Evolutionary conservation across 768 basidiomycete genomes (phyloP), one percentile per base, ranked within the genome.

Genomic region (Trametes maxima): DNA sequence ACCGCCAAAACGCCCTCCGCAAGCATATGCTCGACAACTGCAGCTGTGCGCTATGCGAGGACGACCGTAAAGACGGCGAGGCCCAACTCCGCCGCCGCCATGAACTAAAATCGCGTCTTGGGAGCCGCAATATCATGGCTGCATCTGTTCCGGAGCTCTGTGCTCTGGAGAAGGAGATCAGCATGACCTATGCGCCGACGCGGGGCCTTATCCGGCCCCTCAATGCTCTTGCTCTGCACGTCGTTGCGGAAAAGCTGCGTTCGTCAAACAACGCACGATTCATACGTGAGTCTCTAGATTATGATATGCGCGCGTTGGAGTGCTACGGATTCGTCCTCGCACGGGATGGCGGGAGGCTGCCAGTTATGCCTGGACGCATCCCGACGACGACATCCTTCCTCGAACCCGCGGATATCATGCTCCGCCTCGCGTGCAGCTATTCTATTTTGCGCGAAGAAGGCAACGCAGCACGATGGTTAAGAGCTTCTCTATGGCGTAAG

Each of bases 11-110:
- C 6, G 44, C 25, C 13, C 60, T 67, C 46, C 33, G 25, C 50
- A 53, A 57, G 46, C 59, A 67, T 54, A 58, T 67, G 60, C 37
- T 50, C 36, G 45, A 57, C 7, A 49, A 35, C 21, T 67, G 66
- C 46, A 48, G 37, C 28, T 67, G 66, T 47, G 25, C 44, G n/a
- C 59, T 59, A 24, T 67, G 66, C 48, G 54, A 55, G 22, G 60
- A 57, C 21, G 66, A 67, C 46, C 50, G 60, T 12, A 19, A 14
- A 12, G 63, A 65, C 21, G 63, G 60, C 17, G 55, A 59, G 5
- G 54, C 17, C 11, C 44, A 35, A 3, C 57, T 65, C 24, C 40
- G 37, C 1, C 51, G 51, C 12, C 53, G 66, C 8, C 40, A 51
- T 6, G 37, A 60, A 8, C 1, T 60, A 37, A 48, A 57, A 37